phyloP scores from a whole-genome alignment of 164 flowering plant genomes.

The Echeveria elegans region DNA sequence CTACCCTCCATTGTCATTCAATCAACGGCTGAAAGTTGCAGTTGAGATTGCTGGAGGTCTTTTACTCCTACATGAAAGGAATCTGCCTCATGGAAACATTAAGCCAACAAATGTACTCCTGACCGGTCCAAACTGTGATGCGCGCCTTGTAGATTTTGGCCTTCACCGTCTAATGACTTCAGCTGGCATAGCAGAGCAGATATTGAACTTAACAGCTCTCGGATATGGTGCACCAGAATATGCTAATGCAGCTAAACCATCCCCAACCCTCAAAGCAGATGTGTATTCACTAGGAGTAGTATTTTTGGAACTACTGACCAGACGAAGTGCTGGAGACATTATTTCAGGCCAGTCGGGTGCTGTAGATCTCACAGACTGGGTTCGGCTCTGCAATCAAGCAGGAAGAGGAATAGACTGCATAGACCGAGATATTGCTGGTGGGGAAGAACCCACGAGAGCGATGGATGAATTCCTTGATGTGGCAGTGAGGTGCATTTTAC shows the following conservation, averaged over 20 bases:
- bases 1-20: conserved; percentile 62
- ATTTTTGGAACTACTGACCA: conserved; percentile 77
- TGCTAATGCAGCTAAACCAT: conserved; percentile 46
- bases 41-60: conserved; percentile 78
- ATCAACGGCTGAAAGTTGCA: conserved; percentile 69
- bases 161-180: conserved; percentile 92
- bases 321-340: conserved; percentile 94
- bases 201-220: conserved; percentile 72
- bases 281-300: conserved; percentile 94
- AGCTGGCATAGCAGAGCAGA: conserved; percentile 77
- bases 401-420: conserved; percentile 81
- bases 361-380: conserved; percentile 96
- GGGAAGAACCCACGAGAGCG: conserved; percentile 57
- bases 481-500: conserved; percentile 73
- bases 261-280: conserved; percentile 71
- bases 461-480: conserved; percentile 74
- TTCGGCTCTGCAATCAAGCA: conserved; percentile 67
- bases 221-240: conserved; percentile 93
- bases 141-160: conserved; percentile 64
- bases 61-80: conserved; percentile 68
- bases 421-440: conserved; percentile 69
- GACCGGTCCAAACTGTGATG: conserved; percentile 43
- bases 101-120: conserved; percentile 84
- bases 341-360: conserved; percentile 89
- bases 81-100: conserved; percentile 82